Evolutionary conservation across 2,329 filamentous ascomycete genomes (phyloP).

Genomic region (Sporothrix phasma): DNA sequence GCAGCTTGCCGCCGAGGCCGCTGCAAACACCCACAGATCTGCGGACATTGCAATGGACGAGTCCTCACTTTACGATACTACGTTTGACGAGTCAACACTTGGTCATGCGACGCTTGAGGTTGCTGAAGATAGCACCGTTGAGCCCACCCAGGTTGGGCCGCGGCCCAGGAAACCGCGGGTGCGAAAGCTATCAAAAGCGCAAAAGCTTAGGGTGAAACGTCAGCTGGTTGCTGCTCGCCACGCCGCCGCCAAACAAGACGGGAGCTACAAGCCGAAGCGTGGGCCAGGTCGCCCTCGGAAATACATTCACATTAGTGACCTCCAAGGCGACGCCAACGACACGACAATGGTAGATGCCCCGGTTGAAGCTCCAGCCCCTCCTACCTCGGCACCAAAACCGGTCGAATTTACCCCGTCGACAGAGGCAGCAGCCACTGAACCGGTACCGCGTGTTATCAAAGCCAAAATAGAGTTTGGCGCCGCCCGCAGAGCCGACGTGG

Average conservation of each 20-base stretch:
- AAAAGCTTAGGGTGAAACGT: neutral
- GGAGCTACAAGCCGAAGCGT: neutral
- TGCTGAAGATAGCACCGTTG: neutral
- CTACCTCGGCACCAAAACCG: neutral
- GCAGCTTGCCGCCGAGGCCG: neutral
- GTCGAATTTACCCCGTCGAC: neutral
- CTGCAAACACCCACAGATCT: neutral
- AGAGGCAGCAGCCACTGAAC: neutral
- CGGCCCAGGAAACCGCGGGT: neutral
- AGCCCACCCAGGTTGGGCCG: neutral
- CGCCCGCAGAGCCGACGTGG: neutral
- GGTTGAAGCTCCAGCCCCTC: neutral
- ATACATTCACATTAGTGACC: neutral
- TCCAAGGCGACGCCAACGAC: neutral
- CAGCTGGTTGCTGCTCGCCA: neutral
- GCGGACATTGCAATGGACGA: neutral
- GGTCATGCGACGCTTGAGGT: neutral
- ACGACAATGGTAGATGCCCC: neutral
- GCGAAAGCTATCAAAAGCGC: neutral
- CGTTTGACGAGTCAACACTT: neutral
- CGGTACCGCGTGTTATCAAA: neutral
- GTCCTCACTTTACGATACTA: neutral
- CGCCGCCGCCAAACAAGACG: neutral
- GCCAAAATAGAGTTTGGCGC: neutral
- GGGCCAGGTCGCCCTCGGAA: constrained; percentile 1